Base-by-base conservation (phyloP, 2,329 filamentous ascomycete genomes). In the Periconia sp. region DNA sequence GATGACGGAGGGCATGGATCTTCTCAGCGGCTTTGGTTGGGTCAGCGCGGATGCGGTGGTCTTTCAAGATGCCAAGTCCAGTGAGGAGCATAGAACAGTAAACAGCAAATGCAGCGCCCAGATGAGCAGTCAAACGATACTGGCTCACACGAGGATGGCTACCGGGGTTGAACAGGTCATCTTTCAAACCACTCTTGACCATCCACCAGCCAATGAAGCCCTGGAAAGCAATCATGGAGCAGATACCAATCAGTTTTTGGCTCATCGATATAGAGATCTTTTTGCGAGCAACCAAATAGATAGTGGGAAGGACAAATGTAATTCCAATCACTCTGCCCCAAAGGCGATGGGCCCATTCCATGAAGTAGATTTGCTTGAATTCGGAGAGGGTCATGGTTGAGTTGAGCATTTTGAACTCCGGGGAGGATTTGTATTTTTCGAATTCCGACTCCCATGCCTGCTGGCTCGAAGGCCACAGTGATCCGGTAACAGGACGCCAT, bases 191-290 rank as follows among this genome's bases (percentile, higher is more conserved):
- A 11, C 90, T 95, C 76, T 95, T 95, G 64, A 99, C 94, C 94
- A 99, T 99, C 92, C 94, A 99, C 94, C 94, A 99, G 50, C 94
- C 94, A 59, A 99, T 87, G 67, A 94, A 85, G 43, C 94, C 94
- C 74, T 99, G 94, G 74, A 96, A 94, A 50, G 91, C 94, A 66
- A 99, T 97, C 64, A 97, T 81, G 46, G 83, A 85, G 42, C 91
- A 90, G 58, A 99, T 97, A 13, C 92, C 93, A 41, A 85, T 77
- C 14, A 99, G 81, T 58, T 90, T 88, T 63, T 81, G 73, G 15
- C 91, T 87, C 87, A 96, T 95, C 49, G 84, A 85, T 49, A 81
- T 81, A 20, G 90, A 89, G 44, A 97, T 92, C 57, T 85, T 85
- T 60, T 89, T 85, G 42, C 89, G 86, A 18, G 88, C 87, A 68